These are phyloP conservation scores for Trypanosoma avium DNA, from an alignment of 208 protist genomes.

Conservation along the genomic window DNA sequence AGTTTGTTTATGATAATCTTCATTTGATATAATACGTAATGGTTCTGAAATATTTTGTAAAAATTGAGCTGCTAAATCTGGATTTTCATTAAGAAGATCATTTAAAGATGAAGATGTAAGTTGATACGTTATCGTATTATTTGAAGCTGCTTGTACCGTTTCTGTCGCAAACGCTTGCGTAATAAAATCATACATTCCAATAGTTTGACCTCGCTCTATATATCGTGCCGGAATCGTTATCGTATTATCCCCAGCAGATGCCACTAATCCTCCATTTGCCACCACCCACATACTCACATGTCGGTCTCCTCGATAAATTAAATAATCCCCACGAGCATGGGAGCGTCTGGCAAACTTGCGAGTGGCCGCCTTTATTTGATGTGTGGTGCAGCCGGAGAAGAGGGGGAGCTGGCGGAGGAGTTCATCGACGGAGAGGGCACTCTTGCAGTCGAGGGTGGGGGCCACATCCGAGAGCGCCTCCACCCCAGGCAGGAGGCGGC, in stretches of 20 bases:
- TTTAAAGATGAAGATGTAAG: conserved; percentile 67
- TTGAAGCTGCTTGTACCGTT: conserved; percentile 67
- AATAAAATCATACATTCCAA: conserved; percentile 85
- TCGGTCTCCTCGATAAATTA: conserved; percentile 59
- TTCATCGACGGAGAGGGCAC: conserved; percentile 53
- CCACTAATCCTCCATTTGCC: conserved; percentile 58
- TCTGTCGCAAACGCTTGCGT: conserved; percentile 60
- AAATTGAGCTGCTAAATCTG: conserved; percentile 75
- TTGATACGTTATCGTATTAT: conserved; percentile 78
- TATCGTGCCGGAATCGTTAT: conserved; percentile 55
- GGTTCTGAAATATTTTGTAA: conserved; percentile 78
- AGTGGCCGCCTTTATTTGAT: conserved; percentile 60
- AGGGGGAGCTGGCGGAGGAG: conserved; percentile 65
- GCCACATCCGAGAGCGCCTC: conserved; percentile 77
- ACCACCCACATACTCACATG: conserved; percentile 70
- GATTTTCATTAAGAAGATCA: conserved; percentile 71
- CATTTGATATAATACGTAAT: conserved; percentile 55
- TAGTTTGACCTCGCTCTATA: conserved; percentile 55
- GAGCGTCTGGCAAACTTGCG: conserved; percentile 62
- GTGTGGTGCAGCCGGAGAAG: conserved; percentile 71
- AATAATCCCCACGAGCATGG: conserved; percentile 70
- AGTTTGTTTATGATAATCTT: conserved; percentile 62
- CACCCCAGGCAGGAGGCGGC: conserved; percentile 86
- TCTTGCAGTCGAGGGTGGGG: conserved; percentile 31
- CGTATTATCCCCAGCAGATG: conserved; percentile 48